These are phyloP conservation scores for Amphichorda felina DNA, from an alignment of 2,329 filamentous ascomycete species.

Conservation along the genomic window DNA sequence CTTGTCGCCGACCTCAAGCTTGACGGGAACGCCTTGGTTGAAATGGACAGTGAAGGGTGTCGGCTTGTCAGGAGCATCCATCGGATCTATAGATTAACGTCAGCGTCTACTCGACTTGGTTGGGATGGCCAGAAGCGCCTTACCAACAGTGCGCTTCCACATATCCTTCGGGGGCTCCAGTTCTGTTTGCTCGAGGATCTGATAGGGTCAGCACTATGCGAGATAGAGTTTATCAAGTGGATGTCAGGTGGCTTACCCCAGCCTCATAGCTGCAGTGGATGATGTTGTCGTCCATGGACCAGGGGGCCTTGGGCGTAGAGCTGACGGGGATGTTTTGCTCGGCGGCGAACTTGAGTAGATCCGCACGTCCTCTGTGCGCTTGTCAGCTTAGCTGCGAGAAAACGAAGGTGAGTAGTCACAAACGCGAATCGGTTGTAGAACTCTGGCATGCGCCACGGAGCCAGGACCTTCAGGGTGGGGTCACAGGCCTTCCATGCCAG, in stretches of 20 bases:
- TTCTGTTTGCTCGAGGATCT: slow-evolving; percentile 47
- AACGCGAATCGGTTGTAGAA: slow-evolving; percentile 55
- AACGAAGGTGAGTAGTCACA: slow-evolving; percentile 6
- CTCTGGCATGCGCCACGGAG: slow-evolving; percentile 55
- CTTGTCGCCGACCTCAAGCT: slow-evolving; percentile 41
- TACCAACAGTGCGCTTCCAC: slow-evolving; percentile 49
- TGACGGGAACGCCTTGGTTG: slow-evolving; percentile 54
- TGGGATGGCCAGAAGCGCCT: slow-evolving; percentile 4
- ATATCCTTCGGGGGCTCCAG: slow-evolving; percentile 54
- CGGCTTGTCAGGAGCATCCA: slow-evolving; percentile 50
- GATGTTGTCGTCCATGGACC: slow-evolving; percentile 36
- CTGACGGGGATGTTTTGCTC: slow-evolving; percentile 58
- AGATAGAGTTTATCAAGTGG: slow-evolving; percentile 20
- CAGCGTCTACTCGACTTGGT: slow-evolving; percentile 8
- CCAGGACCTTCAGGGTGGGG: slow-evolving; percentile 56
- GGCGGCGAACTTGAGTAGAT: slow-evolving; percentile 60
- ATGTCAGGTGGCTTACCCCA: too few species aligned
- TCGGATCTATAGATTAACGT: too few species aligned
- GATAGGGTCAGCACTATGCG: slow-evolving; percentile 4
- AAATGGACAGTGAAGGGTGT: slow-evolving; percentile 55
- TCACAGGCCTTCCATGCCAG: slow-evolving; percentile 27
- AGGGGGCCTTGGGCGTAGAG: slow-evolving; percentile 62
- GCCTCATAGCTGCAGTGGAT: slow-evolving; percentile 60
- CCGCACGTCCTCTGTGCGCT: slow-evolving; percentile 59
- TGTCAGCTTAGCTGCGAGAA: too few species aligned